Base-by-base conservation (phyloP, 2,329 filamentous ascomycete genomes). In the Clonostachys byssicola region DNA sequence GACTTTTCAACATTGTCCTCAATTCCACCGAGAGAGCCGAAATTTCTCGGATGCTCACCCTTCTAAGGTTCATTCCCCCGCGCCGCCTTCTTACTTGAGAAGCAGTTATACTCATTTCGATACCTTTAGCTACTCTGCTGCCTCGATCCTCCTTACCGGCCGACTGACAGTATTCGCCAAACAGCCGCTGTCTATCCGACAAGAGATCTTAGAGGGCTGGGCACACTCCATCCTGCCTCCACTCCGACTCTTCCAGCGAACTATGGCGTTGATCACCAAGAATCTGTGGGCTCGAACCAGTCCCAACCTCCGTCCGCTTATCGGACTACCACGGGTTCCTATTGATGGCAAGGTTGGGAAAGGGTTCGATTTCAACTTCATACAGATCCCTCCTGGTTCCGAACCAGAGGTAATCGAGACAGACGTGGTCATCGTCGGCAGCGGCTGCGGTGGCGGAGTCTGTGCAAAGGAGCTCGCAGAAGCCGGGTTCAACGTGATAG, bases 401-500 rank as follows among this genome's bases (percentile, higher is more conserved):
- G 23, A 10, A 5, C 72, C 80, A 0, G 80, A 80, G 49, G 71
- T 73, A 1, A 65, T 92, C 34, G 81, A 89, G 42, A 83, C 85
- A 0, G 89, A 94, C 61, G 79, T 92, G 0, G 79, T 92, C n/a
- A 81, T 94, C 48, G 75, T 94, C 14, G 89, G 89, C 1, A 89
- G 85, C 42, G 89, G 89, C 18, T 92, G 88, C 57, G 89, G 89
- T 52, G 88, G 86, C 20, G 87, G 77, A 6, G 88, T 92, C 0
- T 79, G 77, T 17, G 88, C 89, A 10, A 89, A 90, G 61, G 83
- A 86, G 35, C 69, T 92, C 1, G 80, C 88, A 2, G 81, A 88
- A 61, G 85, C 83, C 1, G 86, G 85, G 4, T 71, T 84, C 47
- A 71, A 73, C 7, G 87, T 92, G 14, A 60, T 92, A 3, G 86